A percentile compares a stretch with the other conserved stretches of the same genome.
Conservation (phyloP, 257 asterid species). For the Jacaranda copaia region DNA sequence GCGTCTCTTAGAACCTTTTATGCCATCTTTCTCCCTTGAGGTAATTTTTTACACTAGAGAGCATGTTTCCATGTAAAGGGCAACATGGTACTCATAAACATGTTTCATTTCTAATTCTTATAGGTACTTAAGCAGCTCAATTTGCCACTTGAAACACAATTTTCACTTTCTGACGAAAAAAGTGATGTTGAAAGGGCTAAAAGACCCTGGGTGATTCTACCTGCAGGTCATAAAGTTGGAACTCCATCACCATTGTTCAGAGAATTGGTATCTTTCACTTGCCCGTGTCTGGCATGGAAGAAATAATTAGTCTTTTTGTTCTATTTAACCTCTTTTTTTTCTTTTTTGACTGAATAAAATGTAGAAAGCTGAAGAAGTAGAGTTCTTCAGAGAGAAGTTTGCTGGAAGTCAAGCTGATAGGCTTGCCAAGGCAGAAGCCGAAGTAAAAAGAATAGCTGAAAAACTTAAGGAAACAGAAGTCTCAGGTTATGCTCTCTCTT, state of each 20-base stretch:
- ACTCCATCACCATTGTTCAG: conserved; percentile 79
- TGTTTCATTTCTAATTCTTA: conserved; percentile 16
- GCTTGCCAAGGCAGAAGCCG: conserved; percentile 75
- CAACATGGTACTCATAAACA: neutral
- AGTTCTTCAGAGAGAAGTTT: conserved; percentile 59
- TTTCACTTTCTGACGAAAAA: conserved; percentile 75
- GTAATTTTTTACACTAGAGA: conserved; percentile 44
- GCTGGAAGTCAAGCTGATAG: conserved; percentile 99
- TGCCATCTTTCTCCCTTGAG: conserved; percentile 95
- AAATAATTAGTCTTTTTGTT: conserved; percentile 6
- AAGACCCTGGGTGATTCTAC: conserved; percentile 86
- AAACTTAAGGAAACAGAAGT: conserved; percentile 68
- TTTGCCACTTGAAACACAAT: conserved; percentile 61
- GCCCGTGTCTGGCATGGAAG: neutral
- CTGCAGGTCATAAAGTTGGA: conserved; percentile 90
- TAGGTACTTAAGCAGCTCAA: conserved; percentile 98
- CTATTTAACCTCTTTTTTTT: conserved; percentile 20
- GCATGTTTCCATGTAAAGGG: conserved; percentile 5
- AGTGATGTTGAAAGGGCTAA: conserved; percentile 75
- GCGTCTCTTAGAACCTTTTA: conserved; percentile 89
- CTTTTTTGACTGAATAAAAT: conserved; percentile 36
- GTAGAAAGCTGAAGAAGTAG: conserved; percentile 87
- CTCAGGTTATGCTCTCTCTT: conserved; percentile 57
- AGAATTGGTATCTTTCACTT: conserved; percentile 70
- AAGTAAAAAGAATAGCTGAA: conserved; percentile 64